Base-by-base conservation (phyloP, 305 asterid species). In the Rubia occidens region DNA sequence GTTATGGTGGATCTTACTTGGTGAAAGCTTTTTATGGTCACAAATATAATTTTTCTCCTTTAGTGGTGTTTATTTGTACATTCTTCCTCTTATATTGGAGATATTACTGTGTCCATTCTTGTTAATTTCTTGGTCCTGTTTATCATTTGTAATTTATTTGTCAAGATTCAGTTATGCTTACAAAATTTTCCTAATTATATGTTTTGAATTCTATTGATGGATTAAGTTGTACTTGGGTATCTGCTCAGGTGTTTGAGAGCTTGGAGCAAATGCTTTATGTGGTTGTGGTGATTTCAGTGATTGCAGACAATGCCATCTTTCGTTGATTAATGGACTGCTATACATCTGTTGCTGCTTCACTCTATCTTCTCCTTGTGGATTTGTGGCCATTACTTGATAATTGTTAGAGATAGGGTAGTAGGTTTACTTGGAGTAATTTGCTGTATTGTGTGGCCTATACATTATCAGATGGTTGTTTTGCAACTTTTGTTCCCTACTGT, bases 221-320 rank as follows among this genome's bases (percentile, higher is more conserved):
- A 83, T 83, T 85, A 69, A 75, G 78, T 69, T 81, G 76, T 84
- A 72, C 71, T 77, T 79, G 84, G 83, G 75, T 77, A 81, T 79
- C 78, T 88, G 89, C 85, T 87, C 96, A 89, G 96, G 96, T 88
- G 74, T 81, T 77, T 82, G 87, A 84, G 88, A 87, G 94, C 91
- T 85, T 83, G 86, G 94, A 73, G 91, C 94, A 84, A 85, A 85
- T 87, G 94, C 88, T 85, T 87, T 89, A 82, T 83, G 82, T 89
- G 94, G 86, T 85, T 83, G 78, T 88, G 90, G 86, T 88, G 93
- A 86, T 83, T 85, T 79, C 85, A 67, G 81, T 88, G 86, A 82
- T 82, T 85, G 86, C 87, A 79, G 90, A 83, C 88, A 84, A 66
- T 85, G 91, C 85, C 75, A 86, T 84, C 89, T 88, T 82, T 88